Conservation (phyloP, 495 filamentous ascomycete genomes). For the Filosporella fistucella region DNA sequence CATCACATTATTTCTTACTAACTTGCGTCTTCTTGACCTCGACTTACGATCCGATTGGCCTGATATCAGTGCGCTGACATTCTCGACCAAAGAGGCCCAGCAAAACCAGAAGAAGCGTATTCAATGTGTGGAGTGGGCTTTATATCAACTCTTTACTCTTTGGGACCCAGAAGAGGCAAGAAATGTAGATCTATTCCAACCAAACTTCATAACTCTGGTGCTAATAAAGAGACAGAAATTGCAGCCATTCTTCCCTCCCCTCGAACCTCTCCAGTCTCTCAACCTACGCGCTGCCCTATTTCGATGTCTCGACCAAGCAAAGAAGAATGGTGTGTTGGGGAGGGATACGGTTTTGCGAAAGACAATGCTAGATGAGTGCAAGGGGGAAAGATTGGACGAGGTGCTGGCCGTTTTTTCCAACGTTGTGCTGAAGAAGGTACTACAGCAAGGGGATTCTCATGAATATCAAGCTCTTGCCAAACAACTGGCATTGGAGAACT, state of each 20-base stretch:
- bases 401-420: constrained; percentile 75
- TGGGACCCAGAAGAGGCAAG: constrained; percentile 73
- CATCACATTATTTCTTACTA: constrained; percentile 69
- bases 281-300: constrained; percentile 86
- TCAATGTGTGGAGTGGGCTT: constrained; percentile 74
- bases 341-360: constrained; percentile 75
- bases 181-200: constrained; percentile 43
- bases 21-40: constrained; percentile 73
- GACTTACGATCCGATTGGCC: constrained; percentile 77
- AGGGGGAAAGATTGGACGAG: constrained; percentile 77
- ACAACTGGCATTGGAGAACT: constrained; percentile 56
- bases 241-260: constrained; percentile 81
- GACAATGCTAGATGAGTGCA: constrained; percentile 90
- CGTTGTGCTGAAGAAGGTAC: constrained; percentile 67
- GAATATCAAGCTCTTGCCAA: constrained; percentile 43
- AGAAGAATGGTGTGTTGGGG: constrained; percentile 79
- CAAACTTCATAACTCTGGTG: background rate
- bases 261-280: constrained; percentile 80
- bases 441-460: constrained; percentile 29
- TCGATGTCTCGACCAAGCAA: constrained; percentile 69
- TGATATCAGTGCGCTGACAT: constrained; percentile 54
- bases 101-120: constrained; percentile 76
- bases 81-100: constrained; percentile 59
- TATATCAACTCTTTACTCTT: constrained; percentile 75
- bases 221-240: constrained; percentile 55